Evolutionary conservation across 2,329 filamentous ascomycete genomes (phyloP).

Genomic region (Aspergillus ustus): DNA sequence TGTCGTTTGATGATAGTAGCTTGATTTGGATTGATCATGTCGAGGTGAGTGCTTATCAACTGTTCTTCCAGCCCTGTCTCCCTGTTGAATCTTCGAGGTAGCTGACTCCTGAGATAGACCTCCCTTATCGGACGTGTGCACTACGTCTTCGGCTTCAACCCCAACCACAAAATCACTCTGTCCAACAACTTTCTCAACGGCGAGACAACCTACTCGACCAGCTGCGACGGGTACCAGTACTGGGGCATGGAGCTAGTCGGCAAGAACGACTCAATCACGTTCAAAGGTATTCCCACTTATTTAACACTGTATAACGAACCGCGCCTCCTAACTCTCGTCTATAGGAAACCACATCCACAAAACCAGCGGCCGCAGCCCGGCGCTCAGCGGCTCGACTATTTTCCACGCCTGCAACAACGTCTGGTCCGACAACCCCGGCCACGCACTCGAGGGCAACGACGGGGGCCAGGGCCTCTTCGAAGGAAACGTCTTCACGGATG

Average conservation of each 20-base stretch:
- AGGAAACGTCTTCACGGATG: conserved; percentile 50
- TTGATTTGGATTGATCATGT: conserved; percentile 57
- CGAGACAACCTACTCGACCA: conserved; percentile 56
- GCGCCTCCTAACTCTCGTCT: background rate
- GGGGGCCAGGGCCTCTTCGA: conserved; percentile 44
- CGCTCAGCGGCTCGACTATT: conserved; percentile 58
- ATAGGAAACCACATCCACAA: conserved; percentile 61
- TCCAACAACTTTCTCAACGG: conserved; percentile 53
- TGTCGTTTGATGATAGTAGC: conserved; percentile 53
- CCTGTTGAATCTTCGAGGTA: background rate
- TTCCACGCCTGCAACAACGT: conserved; percentile 53
- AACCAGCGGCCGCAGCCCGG: conserved; percentile 60
- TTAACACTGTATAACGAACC: background rate
- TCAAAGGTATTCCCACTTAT: conserved; percentile 38
- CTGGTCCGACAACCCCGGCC: conserved; percentile 46
- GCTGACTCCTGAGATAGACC: conserved; percentile 18
- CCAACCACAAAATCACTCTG: conserved; percentile 52
- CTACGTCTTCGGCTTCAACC: conserved; percentile 44
- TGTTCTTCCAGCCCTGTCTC: background rate
- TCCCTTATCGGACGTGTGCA: conserved; percentile 53
- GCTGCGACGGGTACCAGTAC: conserved; percentile 63
- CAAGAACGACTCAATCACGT: conserved; percentile 58
- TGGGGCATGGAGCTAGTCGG: conserved; percentile 59
- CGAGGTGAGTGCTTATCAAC: conserved; percentile 19
- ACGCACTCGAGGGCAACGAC: conserved; percentile 46